A percentile compares a stretch with the other conserved stretches of the same genome.
phyloP scores from a whole-genome alignment of 1,139 yeast genomes.

The Saccharomyces hybrid region DNA sequence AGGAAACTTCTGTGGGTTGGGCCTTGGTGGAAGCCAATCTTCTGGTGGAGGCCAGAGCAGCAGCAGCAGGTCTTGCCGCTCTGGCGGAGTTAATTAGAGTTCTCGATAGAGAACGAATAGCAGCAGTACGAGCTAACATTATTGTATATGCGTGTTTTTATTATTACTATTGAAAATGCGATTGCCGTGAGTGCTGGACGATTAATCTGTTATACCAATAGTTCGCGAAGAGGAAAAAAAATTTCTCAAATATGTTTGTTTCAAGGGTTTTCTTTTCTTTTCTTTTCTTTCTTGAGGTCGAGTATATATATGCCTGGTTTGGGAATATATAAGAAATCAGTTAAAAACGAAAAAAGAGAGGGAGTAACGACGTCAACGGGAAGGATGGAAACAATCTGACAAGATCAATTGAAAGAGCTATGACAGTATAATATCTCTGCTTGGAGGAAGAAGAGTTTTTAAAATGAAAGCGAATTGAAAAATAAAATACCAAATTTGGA shows the following conservation, averaged over 20 bases:
- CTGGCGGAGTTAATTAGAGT: slow-evolving; percentile 50
- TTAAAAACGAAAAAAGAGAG: not conserved
- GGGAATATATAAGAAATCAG: not conserved
- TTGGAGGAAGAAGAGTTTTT: not conserved
- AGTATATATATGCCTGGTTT: not conserved
- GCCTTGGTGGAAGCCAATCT: slow-evolving; percentile 96
- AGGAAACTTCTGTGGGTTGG: slow-evolving; percentile 98
- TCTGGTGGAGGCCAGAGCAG: slow-evolving; percentile 36
- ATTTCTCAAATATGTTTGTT: not conserved
- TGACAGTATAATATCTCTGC: not conserved
- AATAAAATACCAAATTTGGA: not conserved
- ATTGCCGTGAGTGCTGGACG: not conserved
- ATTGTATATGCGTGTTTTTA: not conserved
- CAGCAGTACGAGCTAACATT: slow-evolving; percentile 73
- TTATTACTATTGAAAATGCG: not conserved
- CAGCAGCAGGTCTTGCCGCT: slow-evolving; percentile 67
- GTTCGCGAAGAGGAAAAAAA: not conserved
- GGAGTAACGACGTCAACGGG: not conserved
- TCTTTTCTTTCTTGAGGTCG: not conserved
- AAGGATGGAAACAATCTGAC: not conserved
- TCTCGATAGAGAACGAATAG: slow-evolving; percentile 76
- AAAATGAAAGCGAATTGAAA: not conserved
- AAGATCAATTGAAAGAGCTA: not conserved
- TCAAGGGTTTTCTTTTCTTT: not conserved
- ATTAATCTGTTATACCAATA: not conserved